A percentile compares a stretch with the other conserved stretches of the same genome.
These are phyloP conservation scores for Penicillium frequentans DNA, from an alignment of 2,329 filamentous ascomycete genomes.

Conservation along the genomic window DNA sequence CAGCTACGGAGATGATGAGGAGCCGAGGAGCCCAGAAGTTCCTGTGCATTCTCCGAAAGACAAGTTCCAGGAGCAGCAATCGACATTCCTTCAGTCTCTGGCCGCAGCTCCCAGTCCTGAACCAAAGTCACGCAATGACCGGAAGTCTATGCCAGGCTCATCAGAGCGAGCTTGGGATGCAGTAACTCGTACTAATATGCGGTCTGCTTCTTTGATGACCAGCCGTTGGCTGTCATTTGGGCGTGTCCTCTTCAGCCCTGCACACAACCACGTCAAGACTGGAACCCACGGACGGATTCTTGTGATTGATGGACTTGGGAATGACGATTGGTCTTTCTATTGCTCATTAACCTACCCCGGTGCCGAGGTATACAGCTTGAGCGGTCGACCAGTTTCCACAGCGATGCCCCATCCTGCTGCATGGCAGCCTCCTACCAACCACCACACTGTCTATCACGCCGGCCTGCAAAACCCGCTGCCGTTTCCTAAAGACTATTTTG, in stretches of 20 bases:
- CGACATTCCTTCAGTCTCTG: conserved; percentile 28
- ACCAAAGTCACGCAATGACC: conserved; percentile 29
- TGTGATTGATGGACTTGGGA: conserved; percentile 52
- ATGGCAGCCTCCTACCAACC: conserved; percentile 45
- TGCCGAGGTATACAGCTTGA: conserved; percentile 47
- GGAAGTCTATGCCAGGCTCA: conserved; percentile 37
- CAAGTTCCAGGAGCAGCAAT: conserved; percentile 24
- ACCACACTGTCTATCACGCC: conserved; percentile 44
- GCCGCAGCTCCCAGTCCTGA: conserved; percentile 21
- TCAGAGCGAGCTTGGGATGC: conserved; percentile 45
- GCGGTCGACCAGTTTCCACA: conserved; percentile 33
- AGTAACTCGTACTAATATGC: conserved; percentile 46
- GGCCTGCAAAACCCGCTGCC: conserved; percentile 44
- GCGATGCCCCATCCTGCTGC: conserved; percentile 39
- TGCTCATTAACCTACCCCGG: conserved; percentile 50
- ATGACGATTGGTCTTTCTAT: conserved; percentile 55
- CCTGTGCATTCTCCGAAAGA: conserved; percentile 18
- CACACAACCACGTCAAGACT: conserved; percentile 45
- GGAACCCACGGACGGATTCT: conserved; percentile 45
- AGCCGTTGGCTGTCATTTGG: conserved; percentile 53
- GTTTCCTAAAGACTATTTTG: conserved; percentile 49
- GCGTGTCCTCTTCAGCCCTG: conserved; percentile 51
- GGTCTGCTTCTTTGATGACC: conserved; percentile 53
- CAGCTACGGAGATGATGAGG: conserved; percentile 45
- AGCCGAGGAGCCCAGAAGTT: conserved; percentile 19